A percentile compares a stretch with the other conserved stretches of the same genome.
These are phyloP conservation scores for Elaeagnus macrophylla DNA, from an alignment of 306 rosid genomes.

Conservation along the genomic window DNA sequence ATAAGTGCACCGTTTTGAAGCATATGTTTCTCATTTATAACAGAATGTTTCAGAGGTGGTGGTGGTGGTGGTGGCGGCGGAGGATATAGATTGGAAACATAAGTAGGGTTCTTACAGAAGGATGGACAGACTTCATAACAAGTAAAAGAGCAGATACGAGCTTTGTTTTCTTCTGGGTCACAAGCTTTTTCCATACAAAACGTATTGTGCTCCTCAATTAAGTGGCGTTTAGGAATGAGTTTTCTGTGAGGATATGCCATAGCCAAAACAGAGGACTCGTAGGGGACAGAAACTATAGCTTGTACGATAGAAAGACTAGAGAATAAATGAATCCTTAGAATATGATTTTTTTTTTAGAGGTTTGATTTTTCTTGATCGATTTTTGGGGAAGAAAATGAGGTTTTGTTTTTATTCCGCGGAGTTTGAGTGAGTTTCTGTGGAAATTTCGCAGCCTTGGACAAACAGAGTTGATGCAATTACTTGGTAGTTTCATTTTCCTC, in stretches of 20 bases:
- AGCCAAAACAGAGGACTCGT: not conserved
- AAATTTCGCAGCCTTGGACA: too few species aligned
- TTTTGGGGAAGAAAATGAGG: too few species aligned
- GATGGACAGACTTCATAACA: too few species aligned
- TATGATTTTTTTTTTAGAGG: too few species aligned
- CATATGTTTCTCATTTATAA: not conserved
- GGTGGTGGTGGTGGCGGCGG: not conserved
- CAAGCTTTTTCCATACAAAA: not conserved
- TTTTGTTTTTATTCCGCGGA: too few species aligned
- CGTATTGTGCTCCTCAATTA: not conserved
- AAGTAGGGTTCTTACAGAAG: too few species aligned
- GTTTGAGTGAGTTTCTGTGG: too few species aligned
- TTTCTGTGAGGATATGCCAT: conserved; percentile 21
- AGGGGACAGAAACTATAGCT: conserved; percentile 10
- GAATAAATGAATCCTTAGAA: not conserved
- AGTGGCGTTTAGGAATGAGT: not conserved
- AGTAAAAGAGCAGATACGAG: too few species aligned
- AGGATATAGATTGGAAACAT: too few species aligned
- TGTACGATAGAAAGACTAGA: not conserved
- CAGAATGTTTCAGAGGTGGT: not conserved
- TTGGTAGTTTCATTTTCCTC: too few species aligned
- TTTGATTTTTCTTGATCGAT: too few species aligned
- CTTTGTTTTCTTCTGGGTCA: not conserved
- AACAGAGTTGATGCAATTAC: too few species aligned
- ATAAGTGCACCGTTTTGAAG: not conserved